Conservation (phyloP, 2,329 filamentous ascomycete species). For the Fusarium liriodendri region DNA sequence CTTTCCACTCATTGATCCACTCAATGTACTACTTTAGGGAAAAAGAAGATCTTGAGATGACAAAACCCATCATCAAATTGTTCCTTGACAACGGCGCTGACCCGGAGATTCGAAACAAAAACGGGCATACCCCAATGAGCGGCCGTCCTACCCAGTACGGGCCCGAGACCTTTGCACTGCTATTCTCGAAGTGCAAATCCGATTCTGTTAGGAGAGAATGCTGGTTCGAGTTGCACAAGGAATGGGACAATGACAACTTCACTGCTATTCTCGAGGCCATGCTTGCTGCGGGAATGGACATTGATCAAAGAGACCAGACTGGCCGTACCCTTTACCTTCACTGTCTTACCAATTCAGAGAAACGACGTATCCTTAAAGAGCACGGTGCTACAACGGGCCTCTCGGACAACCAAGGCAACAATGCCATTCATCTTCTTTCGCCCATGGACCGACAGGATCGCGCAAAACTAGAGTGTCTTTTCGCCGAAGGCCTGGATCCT, state of each 20-base stretch:
- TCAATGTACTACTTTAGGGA: too few species aligned
- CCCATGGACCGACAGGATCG: not conserved
- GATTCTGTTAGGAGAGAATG: not conserved
- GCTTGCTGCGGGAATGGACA: conserved; percentile 23
- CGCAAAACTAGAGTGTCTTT: not conserved
- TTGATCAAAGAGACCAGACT: not conserved
- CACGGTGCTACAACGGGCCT: conserved; percentile 16
- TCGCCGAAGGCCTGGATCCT: conserved; percentile 20
- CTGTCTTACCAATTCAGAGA: not conserved
- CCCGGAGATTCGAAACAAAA: not conserved
- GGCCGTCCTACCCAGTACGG: too few species aligned
- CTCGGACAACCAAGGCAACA: conserved; percentile 22
- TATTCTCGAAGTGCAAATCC: conserved; percentile 16
- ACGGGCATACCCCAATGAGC: conserved; percentile 2
- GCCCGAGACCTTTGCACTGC: conserved; percentile 1
- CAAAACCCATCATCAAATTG: conserved; percentile 13
- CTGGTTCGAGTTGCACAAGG: conserved; percentile 16
- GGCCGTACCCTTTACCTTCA: conserved; percentile 28
- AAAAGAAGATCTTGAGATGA: not conserved
- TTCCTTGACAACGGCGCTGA: conserved; percentile 31
- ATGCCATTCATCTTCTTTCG: conserved; percentile 15
- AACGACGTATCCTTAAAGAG: not conserved
- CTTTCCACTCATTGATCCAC: not conserved
- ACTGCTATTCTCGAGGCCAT: conserved; percentile 11
- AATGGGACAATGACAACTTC: not conserved